Evolutionary conservation across 2,329 filamentous ascomycete species (phyloP).

Genomic region (Diaporthe sp.): DNA sequence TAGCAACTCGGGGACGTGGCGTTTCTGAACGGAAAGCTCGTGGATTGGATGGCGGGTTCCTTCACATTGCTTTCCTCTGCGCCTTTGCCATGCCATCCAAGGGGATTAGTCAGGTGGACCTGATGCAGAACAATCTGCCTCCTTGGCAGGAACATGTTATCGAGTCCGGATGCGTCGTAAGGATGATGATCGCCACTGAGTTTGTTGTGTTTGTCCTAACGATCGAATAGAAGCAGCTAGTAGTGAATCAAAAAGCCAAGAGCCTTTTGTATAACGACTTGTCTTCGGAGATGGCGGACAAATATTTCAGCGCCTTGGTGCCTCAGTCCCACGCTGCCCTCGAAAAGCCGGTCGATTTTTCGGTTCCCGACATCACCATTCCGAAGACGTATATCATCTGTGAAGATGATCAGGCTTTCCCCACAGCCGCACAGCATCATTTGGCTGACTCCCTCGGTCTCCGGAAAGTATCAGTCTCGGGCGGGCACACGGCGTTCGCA

Average conservation of each 20-base stretch:
- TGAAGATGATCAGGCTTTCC: not conserved
- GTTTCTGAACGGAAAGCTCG: not conserved
- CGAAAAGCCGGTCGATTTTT: not conserved
- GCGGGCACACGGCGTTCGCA: constrained; percentile 1
- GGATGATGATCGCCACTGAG: not conserved
- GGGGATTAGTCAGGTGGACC: not conserved
- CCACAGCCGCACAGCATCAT: not conserved
- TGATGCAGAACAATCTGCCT: not conserved
- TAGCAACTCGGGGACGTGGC: not conserved
- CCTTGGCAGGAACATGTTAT: not conserved
- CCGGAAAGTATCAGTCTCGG: not conserved
- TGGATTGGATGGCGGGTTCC: not conserved
- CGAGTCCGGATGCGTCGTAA: not conserved
- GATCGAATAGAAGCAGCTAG: not conserved
- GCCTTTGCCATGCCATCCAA: not conserved
- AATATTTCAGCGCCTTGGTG: not conserved
- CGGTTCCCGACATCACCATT: not conserved
- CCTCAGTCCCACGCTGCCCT: not conserved
- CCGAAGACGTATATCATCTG: constrained; percentile 13
- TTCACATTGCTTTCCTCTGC: not conserved
- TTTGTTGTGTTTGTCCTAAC: not conserved
- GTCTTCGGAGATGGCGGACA: not conserved
- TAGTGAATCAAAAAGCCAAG: not conserved
- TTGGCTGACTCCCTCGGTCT: not conserved
- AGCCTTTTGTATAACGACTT: not conserved